phyloP scores from a whole-genome alignment of 1,139 yeast genomes.

The Blastobotrys persicus region DNA sequence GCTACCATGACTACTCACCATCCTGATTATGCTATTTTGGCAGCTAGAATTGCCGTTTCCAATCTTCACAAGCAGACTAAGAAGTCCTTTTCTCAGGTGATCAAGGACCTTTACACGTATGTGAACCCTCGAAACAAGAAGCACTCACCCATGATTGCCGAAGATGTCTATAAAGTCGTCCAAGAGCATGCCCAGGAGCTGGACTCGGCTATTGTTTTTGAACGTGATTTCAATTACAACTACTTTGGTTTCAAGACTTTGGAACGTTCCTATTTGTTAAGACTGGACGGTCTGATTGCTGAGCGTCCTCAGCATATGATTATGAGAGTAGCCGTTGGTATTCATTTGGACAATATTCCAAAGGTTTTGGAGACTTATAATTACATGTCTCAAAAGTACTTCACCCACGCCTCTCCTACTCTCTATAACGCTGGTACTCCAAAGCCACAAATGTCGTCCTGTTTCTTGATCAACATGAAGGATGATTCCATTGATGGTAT shows the following conservation, averaged over 20 bases:
- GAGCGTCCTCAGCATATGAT: constrained; percentile 90
- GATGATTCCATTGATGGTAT: constrained; percentile 91
- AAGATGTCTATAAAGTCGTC: constrained; percentile 64
- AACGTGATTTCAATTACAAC: constrained; percentile 79
- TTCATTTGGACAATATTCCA: constrained; percentile 72
- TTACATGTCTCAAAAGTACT: constrained; percentile 77
- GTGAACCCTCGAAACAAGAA: constrained; percentile 72
- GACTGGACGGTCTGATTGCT: constrained; percentile 68
- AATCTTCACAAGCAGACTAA: constrained; percentile 92
- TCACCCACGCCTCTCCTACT: constrained; percentile 89
- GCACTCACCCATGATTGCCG: constrained; percentile 80
- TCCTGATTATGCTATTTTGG: constrained; percentile 92
- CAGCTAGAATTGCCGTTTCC: constrained; percentile 91
- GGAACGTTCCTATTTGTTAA: constrained; percentile 76
- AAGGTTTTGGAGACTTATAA: constrained; percentile 76
- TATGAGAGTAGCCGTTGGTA: constrained; percentile 88
- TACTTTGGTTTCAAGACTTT: constrained; percentile 86
- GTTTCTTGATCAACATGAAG: constrained; percentile 84
- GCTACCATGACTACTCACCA: constrained; percentile 96
- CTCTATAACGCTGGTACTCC: constrained; percentile 90
- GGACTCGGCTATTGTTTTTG: constrained; percentile 77
- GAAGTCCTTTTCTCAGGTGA: constrained; percentile 79
- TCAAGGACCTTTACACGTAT: constrained; percentile 67
- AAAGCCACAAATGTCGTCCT: constrained; percentile 81
- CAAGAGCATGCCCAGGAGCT: constrained; percentile 64